Base-by-base conservation (phyloP, 495 filamentous ascomycete species). In the Alectoria sarmentosa region DNA sequence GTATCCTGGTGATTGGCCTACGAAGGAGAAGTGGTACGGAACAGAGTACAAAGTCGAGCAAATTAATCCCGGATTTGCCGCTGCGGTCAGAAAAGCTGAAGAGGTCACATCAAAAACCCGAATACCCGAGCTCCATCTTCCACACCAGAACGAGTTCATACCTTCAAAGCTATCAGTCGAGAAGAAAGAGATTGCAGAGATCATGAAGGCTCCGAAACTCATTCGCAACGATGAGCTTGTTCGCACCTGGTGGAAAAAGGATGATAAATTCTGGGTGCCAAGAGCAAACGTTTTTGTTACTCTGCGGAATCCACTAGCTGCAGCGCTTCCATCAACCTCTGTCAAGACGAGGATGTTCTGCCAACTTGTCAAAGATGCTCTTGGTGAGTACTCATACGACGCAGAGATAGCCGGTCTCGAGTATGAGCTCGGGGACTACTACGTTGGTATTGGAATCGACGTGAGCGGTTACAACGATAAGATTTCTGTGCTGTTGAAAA, bases 171-270 rank as follows among this genome's bases (percentile, higher is more conserved):
- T 99, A 14, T 90, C 94, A 30, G 94, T 99, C 1, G 92, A 97
- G 74, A 96, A 92, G 78, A 96, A 91, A 74, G 90, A 94, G 42
- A 83, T 90, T 30, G 79, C 85, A 58, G 83, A 89, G 69, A 89
- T 91, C 17, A 77, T 84, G 7, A 84, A 88, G 64, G 80, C 85
- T 21, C 94, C 94, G 1, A 88, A 86, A 69, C 83, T 99, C 41
- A 88, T 99, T 65, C 88, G 93, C 66, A 90, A 95, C 70, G 94
- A 96, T 67, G 83, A 89, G 26, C 76, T 85, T 11, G 85, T 88
- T 3, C 86, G 94, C 38, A 85, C 90, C n/a, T 99, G 94, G 94
- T 97, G 84, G 76, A 99, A 99, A 82, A 98, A 98, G 76, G 94
- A 99, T 69, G 94, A 99, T 69, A 90, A 86, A 0, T 99, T 97